Evolutionary conservation across 768 basidiomycete species (phyloP), one percentile per base, ranked within the genome.

Genomic region (Lepiota venenata): DNA sequence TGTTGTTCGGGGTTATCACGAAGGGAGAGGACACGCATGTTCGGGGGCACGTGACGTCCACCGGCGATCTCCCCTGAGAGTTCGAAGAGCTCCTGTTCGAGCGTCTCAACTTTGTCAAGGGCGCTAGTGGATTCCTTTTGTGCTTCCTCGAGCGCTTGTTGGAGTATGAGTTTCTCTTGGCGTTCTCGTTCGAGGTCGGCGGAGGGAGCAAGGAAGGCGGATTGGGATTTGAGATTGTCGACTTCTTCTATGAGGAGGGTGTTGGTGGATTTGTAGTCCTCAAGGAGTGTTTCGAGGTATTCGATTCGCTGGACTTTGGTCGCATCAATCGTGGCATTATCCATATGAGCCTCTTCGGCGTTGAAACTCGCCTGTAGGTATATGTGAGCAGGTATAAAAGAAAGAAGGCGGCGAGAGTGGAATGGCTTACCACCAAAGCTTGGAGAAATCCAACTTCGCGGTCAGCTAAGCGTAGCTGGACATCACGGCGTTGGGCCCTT

Each of bases 81-180:
- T 50, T 93, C 88, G 63, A 89, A 91, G 7, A 93, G 77, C 9
- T 78, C 75, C 64, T 93, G 91, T 61, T 91, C 88, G 36, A 92
- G 76, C n/a, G 72, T 64, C 21, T 91, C 90, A 32, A 90, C 81
- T 64, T 77, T 77, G 47, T 74, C 74, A 1, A 77, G 68, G 14
- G 80, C 75, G 37, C 67, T 66, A 1, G 44, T 51, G 38, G 64
- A 53, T n/a, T 56, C 54, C 29, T 56, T 38, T 39, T 43, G 25
- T 12, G 35, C 7, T 53, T 51, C 50, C 47, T 42, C 59, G 44
- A 37, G 48, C 38, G 21, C 50, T 20, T 32, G 50, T 35, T 14
- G 50, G 36, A 38, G 54, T 36, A 47, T 36, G 14, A 54, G 16
- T 12, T 56, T 56, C 27, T 56, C 58, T 38, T 61, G 44, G n/a